Evolutionary conservation across 2,329 filamentous ascomycete species (phyloP).

Genomic region (Basipetospora chlamydospora): DNA sequence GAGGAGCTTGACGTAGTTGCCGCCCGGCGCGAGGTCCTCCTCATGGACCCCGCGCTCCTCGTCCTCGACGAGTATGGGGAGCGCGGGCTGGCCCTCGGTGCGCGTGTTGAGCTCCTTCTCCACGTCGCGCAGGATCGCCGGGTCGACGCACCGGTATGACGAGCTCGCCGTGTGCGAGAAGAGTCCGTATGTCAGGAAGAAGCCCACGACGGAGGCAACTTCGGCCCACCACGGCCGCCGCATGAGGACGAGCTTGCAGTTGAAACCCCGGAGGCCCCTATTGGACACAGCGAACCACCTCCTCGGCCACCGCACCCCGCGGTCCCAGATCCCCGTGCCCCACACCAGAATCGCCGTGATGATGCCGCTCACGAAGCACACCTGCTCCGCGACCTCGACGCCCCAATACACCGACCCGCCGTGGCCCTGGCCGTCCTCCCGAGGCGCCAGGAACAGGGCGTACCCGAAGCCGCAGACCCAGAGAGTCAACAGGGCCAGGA

Average conservation of each 20-base stretch:
- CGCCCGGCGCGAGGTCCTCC: constrained; percentile 79
- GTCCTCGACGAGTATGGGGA: constrained; percentile 31
- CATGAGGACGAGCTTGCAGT: constrained; percentile 88
- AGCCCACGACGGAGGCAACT: constrained; percentile 53
- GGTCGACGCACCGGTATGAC: constrained; percentile 65
- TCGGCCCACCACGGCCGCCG: constrained; percentile 73
- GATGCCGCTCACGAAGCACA: constrained; percentile 81
- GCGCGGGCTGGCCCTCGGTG: constrained; percentile 23
- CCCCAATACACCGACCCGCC: constrained; percentile 96
- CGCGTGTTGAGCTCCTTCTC: constrained; percentile 41
- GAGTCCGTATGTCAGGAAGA: constrained; percentile 62
- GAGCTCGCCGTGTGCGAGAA: constrained; percentile 55
- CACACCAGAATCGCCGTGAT: constrained; percentile 79
- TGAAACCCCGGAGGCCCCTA: constrained; percentile 78
- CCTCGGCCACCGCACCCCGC: constrained; percentile 84
- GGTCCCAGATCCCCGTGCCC: constrained; percentile 93
- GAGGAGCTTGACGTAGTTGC: constrained; percentile 82
- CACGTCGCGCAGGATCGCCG: constrained; percentile 41
- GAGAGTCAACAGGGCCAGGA: constrained; percentile 60
- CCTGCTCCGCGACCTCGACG: constrained; percentile 76
- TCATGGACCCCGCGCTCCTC: constrained; percentile 58
- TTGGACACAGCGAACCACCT: constrained; percentile 85
- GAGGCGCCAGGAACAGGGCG: constrained; percentile 84
- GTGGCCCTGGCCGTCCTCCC: constrained; percentile 81
- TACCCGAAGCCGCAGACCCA: constrained; percentile 84